A percentile compares a stretch with the other conserved stretches of the same genome.
These are phyloP conservation scores for Ophiostoma piceae DNA, from an alignment of 2,329 filamentous ascomycete genomes.

Conservation along the genomic window DNA sequence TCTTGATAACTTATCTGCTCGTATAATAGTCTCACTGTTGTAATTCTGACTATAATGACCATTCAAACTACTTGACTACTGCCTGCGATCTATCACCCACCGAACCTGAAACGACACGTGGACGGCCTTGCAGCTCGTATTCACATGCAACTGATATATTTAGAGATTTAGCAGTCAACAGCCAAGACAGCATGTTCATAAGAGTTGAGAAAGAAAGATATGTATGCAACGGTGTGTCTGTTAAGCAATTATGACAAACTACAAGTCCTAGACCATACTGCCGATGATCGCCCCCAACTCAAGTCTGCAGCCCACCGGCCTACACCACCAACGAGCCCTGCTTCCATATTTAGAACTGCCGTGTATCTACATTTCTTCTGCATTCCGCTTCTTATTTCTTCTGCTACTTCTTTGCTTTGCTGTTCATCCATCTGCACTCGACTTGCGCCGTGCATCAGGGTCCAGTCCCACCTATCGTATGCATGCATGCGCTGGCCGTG, in stretches of 20 bases:
- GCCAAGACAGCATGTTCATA: too few relatives aligned
- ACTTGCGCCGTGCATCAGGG: neutral
- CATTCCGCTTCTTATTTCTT: too few relatives aligned
- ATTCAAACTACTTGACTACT: neutral
- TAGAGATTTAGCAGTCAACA: neutral
- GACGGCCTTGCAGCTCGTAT: conserved; percentile 9
- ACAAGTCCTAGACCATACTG: neutral
- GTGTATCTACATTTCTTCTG: neutral
- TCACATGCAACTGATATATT: neutral
- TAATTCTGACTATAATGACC: too few relatives aligned
- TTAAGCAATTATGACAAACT: too few relatives aligned
- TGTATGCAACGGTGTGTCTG: too few relatives aligned
- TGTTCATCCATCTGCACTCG: neutral
- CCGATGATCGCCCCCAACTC: neutral
- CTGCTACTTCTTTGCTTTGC: neutral
- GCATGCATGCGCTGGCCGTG: conserved; percentile 14
- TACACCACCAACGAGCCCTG: neutral
- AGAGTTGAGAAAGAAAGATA: too few relatives aligned
- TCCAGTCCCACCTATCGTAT: conserved; percentile 5
- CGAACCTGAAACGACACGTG: conserved; percentile 13
- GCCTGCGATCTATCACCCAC: neutral
- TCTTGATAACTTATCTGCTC: neutral
- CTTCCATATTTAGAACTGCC: conserved; percentile 3
- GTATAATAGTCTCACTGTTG: neutral
- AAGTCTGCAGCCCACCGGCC: neutral